Base-by-base conservation (phyloP, 2,329 filamentous ascomycete genomes). In the Phyllosticta citrichinensis region DNA sequence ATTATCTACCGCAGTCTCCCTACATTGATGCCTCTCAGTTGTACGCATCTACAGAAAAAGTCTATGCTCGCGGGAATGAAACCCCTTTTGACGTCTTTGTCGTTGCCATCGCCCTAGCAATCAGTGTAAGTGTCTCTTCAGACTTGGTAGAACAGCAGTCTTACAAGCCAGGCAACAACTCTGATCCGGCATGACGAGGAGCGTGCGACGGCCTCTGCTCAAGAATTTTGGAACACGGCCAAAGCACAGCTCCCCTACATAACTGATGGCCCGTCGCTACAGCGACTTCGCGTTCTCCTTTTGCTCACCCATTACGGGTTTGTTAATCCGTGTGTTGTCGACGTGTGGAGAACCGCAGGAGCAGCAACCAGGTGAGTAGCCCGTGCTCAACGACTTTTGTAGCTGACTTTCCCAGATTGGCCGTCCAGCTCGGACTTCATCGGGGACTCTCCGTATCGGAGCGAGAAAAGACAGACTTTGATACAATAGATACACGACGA, bases 211-310 rank as follows among this genome's bases (percentile, higher is more conserved):
- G 54, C 59, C 17, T 54, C 59, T 10, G 59, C 59, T 3, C 50
- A 52, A 20, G 59, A 61, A 27, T 61, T 61, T 51, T 61, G 59
- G 59, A 61, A 61, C 27, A 61, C 59, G 2, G 59, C 59, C 47
- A 61, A 57, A 25, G 25, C 50, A 14, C 54, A 61, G 17, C 55
- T 61, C 2, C 54, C 22, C n/a, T 54, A 61, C 30, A 53, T 61
- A 30, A 52, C 25, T 9, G 54, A 61, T 20, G 55, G 56, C 9
- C 54, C 56, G 22, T 54, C 59, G 10, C 56, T 54, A 27, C 54
- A 61, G 14, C 59, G 55, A 1, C 55, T 61, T 4, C 59, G 55
- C 1, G 55, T 55, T 12, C 59, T 61, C 3, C 59, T 61, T n/a
- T 17, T 61, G 19, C 1, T 61, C 11, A 61, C 59, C 12, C 59